phyloP scores from a whole-genome alignment of 495 filamentous ascomycete genomes.

The Annulohypoxylon nitens region DNA sequence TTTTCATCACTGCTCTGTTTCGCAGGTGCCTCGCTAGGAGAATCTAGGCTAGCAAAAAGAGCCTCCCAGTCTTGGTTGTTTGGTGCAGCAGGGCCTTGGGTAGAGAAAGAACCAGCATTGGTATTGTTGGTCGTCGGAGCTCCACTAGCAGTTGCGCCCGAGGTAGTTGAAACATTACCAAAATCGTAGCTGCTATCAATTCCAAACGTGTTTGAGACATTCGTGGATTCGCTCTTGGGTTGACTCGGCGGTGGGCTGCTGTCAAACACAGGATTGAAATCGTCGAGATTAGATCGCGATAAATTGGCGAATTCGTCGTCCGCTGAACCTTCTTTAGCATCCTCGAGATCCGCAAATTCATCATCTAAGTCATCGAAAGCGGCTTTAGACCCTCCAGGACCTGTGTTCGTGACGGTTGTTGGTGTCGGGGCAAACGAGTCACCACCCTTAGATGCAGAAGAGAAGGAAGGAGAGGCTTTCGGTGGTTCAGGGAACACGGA shows the following conservation, averaged over 20 bases:
- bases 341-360: conserved; percentile 88
- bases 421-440: conserved; percentile 49
- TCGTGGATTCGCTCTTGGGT: conserved; percentile 62
- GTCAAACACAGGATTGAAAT: conserved; percentile 76
- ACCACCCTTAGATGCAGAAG: conserved; percentile 40
- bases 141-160: conserved; percentile 64
- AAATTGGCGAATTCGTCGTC: conserved; percentile 82
- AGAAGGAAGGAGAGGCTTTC: conserved; percentile 45
- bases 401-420: conserved; percentile 46
- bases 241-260: conserved; percentile 67
- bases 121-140: conserved; percentile 62
- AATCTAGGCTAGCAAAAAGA: conserved; percentile 86
- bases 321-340: conserved; percentile 93
- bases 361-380: conserved; percentile 85
- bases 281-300: conserved; percentile 70
- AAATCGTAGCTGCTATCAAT: conserved; percentile 65
- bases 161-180: conserved; percentile 57
- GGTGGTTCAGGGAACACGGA: conserved; percentile 52
- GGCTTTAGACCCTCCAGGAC: conserved; percentile 53
- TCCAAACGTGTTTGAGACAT: conserved; percentile 56
- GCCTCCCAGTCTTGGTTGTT: conserved; percentile 91
- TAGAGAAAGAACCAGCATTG: conserved; percentile 48
- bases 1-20: conserved; percentile 43
- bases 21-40: conserved; percentile 59
- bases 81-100: conserved; percentile 50